A percentile compares a stretch with the other conserved stretches of the same genome.
Conservation (phyloP, 2,329 filamentous ascomycete species). For the Verticillium dahliae region DNA sequence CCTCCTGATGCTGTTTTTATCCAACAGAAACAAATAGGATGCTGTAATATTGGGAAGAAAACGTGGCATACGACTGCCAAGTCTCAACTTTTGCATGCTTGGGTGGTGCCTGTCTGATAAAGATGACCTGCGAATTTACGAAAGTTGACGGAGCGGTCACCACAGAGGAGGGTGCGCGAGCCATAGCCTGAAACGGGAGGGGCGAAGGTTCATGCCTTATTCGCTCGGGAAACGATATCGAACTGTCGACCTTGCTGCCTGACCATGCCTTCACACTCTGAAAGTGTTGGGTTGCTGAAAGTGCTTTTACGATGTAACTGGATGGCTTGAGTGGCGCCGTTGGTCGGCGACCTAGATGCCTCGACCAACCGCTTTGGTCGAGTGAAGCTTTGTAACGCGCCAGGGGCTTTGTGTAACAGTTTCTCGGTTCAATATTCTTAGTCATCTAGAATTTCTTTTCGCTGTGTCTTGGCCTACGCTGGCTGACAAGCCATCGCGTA, state of each 20-base stretch:
- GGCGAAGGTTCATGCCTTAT: neutral
- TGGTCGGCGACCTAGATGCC: neutral
- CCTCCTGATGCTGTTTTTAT: neutral
- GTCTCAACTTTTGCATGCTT: neutral
- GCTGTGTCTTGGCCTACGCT: neutral
- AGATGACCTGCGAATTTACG: neutral
- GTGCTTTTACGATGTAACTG: too few relatives aligned
- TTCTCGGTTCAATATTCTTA: neutral
- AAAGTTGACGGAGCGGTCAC: neutral
- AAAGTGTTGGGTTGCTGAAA: too few relatives aligned
- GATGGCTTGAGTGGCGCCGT: neutral
- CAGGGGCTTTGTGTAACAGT: neutral
- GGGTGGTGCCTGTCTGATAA: neutral
- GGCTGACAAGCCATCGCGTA: neutral
- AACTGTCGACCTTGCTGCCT: neutral
- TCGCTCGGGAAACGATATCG: neutral
- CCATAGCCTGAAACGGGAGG: neutral
- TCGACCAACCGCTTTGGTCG: neutral
- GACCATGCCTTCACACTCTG: too few relatives aligned
- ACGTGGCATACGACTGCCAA: conserved; percentile 10
- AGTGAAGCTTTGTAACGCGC: neutral
- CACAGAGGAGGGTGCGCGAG: neutral
- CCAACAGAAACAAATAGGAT: conserved; percentile 7
- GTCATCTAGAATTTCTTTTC: neutral
- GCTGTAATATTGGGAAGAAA: conserved; percentile 8